phyloP scores from a whole-genome alignment of 2,329 filamentous ascomycete species.

The Volutella citrinella region DNA sequence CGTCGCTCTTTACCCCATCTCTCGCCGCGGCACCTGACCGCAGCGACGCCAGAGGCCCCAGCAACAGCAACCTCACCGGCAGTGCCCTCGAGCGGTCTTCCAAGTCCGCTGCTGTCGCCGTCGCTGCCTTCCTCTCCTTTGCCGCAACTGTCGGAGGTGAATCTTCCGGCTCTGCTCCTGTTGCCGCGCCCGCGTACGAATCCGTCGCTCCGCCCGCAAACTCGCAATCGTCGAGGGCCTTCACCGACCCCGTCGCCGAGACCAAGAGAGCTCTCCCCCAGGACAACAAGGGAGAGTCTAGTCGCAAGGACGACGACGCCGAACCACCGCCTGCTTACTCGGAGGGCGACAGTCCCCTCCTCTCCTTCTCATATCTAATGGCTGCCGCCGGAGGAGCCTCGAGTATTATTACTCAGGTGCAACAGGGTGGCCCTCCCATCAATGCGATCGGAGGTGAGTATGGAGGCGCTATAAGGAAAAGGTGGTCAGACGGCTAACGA shows the following conservation, averaged over 20 bases:
- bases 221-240: too few relatives aligned
- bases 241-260: conserved; percentile 60
- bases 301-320: conserved; percentile 75
- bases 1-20: conserved; percentile 51
- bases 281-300: conserved; percentile 74
- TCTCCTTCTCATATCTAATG: conserved; percentile 95
- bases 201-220: conserved; percentile 27
- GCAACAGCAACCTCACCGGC: too few relatives aligned
- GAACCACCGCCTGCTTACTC: conserved; percentile 96
- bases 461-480: background rate
- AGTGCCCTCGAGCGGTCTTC: conserved; percentile 30
- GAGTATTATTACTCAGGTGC: conserved; percentile 99
- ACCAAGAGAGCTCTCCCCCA: conserved; percentile 81
- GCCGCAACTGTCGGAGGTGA: conserved; percentile 26
- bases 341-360: conserved; percentile 88
- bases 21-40: conserved; percentile 9
- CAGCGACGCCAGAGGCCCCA: too few relatives aligned
- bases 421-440: conserved; percentile 85
- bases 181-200: conserved; percentile 55
- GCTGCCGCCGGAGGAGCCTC: conserved; percentile 93
- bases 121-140: too few relatives aligned
- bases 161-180: conserved; percentile 32
- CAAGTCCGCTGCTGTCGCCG: conserved; percentile 30
- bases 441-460: conserved; percentile 79
- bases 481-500: conserved; percentile 4